Conservation (phyloP, 192 early-diverging fungal species). For the Spizellomyces punctatus region DNA sequence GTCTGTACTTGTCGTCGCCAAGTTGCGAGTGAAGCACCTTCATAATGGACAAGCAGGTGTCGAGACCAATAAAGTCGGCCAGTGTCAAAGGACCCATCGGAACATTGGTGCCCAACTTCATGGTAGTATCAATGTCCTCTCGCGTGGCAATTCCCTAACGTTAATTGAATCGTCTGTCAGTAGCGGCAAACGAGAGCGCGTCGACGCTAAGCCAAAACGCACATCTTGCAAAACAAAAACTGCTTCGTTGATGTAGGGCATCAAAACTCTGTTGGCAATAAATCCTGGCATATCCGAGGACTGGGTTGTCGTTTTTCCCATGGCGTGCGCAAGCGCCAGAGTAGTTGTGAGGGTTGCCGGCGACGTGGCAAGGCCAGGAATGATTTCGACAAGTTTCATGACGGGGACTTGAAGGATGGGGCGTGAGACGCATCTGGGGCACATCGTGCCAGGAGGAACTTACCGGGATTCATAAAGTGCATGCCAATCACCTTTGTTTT, state of each 20-base stretch:
- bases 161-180: background rate
- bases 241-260: conserved; percentile 99
- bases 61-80: conserved; percentile 97
- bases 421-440: background rate
- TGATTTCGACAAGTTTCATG: conserved; percentile 96
- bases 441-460: background rate
- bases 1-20: conserved; percentile 95
- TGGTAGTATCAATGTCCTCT: conserved; percentile 98
- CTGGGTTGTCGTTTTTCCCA: conserved; percentile 94
- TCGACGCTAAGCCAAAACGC: conserved; percentile 2
- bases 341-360: conserved; percentile 72
- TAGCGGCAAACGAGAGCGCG: background rate
- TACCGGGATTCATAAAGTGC: conserved; percentile 97
- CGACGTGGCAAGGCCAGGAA: conserved; percentile 88
- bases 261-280: conserved; percentile 94
- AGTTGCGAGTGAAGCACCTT: conserved; percentile 86
- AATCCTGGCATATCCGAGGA: conserved; percentile 90
- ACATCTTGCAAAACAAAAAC: conserved; percentile 81
- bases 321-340: conserved; percentile 70
- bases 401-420: conserved; percentile 68
- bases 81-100: conserved; percentile 98
- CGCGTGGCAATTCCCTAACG: conserved; percentile 77
- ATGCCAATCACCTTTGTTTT: conserved; percentile 83
- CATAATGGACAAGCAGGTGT: conserved; percentile 98
- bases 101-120: conserved; percentile 95